Evolutionary conservation across 2,329 filamentous ascomycete species (phyloP), one percentile per base, ranked within the genome.

Genomic region (Pyrenophora graminea): DNA sequence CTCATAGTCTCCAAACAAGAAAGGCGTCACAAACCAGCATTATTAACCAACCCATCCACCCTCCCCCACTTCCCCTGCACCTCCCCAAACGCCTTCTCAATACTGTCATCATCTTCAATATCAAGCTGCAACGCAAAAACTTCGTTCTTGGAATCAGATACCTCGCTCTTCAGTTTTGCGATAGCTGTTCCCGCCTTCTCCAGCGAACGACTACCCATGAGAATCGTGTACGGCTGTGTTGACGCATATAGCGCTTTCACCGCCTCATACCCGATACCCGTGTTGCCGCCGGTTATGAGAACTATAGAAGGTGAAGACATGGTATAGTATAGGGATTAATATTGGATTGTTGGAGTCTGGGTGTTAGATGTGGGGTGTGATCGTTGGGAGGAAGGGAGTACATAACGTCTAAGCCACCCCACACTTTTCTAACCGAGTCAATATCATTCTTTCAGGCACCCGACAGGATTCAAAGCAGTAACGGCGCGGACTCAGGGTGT

Each of bases 251-350:
- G 71, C 1, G 82, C 79, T 54, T 80, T 84, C 42, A 85, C 78
- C 6, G 75, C 77, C 57, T 87, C 79, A 32, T 78, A 80, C 2
- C 85, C 85, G 17, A 88, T 77, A 13, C 84, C 84, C 0, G 79
- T 85, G 59, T 85, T 86, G 53, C 76, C 83, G 31, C 85, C 84
- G 2, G 84, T 86, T 55, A 86, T 78, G 27, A 30, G 27, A 5
- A 30, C 9, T 10, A 30, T 30, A 13, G 27, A 30, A 13, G 27
- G 3, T 10, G 27, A 30, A 7, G 27, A 30, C 27, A 30, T 30
- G 27, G 10, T 30, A 9, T 21, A 25, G 23, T 25, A 25, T 21
- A 21, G 19, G 19, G 19, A 21, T 21, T 21, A 21, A 5, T 21
- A 5, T 21, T 21, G 19, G 19, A 5, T 21, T 21, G 19, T 21